Percentiles rank a stretch among this genome's conserved stretches.
These are phyloP conservation scores for Vitis rotundifolia DNA, from an alignment of 164 flowering plant genomes.

Conservation along the genomic window DNA sequence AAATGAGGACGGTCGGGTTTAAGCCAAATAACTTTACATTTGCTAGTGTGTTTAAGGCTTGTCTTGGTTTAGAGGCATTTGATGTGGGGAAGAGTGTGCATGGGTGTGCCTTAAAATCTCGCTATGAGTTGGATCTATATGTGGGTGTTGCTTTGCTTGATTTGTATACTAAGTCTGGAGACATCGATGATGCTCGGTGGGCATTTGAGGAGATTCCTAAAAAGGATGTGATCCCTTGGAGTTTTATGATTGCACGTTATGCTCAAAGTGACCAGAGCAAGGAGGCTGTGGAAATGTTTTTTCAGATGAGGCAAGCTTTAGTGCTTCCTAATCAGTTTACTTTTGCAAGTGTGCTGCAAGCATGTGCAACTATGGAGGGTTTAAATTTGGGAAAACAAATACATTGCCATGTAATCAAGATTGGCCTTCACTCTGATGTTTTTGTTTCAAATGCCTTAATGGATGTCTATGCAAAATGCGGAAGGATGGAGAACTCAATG, in stretches of 20 bases:
- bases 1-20: slow-evolving; percentile 61
- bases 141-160: slow-evolving; percentile 75
- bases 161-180: slow-evolving; percentile 59
- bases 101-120: slow-evolving; percentile 60
- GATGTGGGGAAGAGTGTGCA: slow-evolving; percentile 62
- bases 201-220: slow-evolving; percentile 67
- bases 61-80: slow-evolving; percentile 50
- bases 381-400: slow-evolving; percentile 61
- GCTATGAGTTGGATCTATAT: slow-evolving; percentile 56
- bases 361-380: slow-evolving; percentile 54
- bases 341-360: slow-evolving; percentile 74
- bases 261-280: slow-evolving; percentile 55
- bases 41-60: slow-evolving; percentile 73
- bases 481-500: slow-evolving; percentile 48
- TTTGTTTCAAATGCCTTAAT: slow-evolving; percentile 84
- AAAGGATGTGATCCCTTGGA: slow-evolving; percentile 80
- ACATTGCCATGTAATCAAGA: slow-evolving; percentile 58
- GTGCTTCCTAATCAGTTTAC: slow-evolving; percentile 79
- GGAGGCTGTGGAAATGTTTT: slow-evolving; percentile 60
- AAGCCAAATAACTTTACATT: slow-evolving; percentile 72
- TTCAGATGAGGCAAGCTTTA: slow-evolving; percentile 54
- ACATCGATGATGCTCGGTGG: slow-evolving; percentile 45
- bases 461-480: slow-evolving; percentile 90
- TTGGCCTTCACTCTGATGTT: slow-evolving; percentile 57
- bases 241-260: slow-evolving; percentile 84